Evolutionary conservation across 352 stramenopile species (phyloP), one percentile per base, ranked within the genome.

Genomic region (Globisporangium viniferum): DNA sequence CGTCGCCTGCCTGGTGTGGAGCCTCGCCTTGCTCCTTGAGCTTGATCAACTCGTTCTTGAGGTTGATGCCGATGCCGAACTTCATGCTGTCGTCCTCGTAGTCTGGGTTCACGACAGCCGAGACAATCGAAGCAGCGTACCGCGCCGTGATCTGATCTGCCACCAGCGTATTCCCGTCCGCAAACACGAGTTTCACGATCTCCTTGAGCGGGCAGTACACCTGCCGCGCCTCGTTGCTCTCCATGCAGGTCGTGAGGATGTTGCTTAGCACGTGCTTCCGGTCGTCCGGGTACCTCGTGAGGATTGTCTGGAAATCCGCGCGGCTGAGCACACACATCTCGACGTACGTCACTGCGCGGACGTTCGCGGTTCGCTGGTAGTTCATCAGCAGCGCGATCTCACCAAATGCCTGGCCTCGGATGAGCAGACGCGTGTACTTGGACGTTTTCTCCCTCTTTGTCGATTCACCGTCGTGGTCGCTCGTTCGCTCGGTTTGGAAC

Each of bases 201-300:
- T 53, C 39, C 39, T 59, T 73, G 5, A 82, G 62, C n/a, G 69
- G 69, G 39, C 73, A 82, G 9, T 31, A 48, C 3, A 75, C 49
- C 2, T 69, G 55, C 0, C 59, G 62, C 4, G 33, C 57, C 44
- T 73, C 71, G 55, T 79, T 72, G 29, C 68, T 59, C 29, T 69
- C 64, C 61, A 83, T 75, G 5, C 54, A 73, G 3, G 67, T 63
- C 15, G 33, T 55, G 33, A 84, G 22, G 0, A 84, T 79, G 1
- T 7, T 71, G 3, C 10, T 33, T 0, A 79, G 14, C 20, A 78
- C 76, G 10, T 59, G 8, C 20, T 75, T 67, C 2, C 75, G 69
- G 22, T 85, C 75, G 1, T 72, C 60, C 3, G 76, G 74, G 59
- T 81, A 67, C 22, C 67, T 58, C 2, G 59, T 24, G 18, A 85